phyloP scores from a whole-genome alignment of 2,329 filamentous ascomycete genomes.

The Fusarium sp. region DNA sequence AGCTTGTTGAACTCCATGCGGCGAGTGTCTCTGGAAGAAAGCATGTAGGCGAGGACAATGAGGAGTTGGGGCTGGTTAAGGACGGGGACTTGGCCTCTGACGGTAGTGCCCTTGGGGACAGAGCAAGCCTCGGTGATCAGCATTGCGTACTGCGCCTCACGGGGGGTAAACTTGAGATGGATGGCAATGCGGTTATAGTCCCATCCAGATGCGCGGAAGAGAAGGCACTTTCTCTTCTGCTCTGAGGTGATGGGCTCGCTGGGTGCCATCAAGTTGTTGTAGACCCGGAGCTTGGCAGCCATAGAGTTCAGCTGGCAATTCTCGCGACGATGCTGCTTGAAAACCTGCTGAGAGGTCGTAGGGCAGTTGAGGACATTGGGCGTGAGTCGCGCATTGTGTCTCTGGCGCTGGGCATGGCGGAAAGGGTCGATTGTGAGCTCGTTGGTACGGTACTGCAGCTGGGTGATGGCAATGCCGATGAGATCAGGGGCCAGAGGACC shows the following conservation, averaged over 20 bases:
- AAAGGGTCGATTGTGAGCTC: background rate
- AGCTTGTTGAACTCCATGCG: slow-evolving; percentile 15
- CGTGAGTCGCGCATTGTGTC: background rate
- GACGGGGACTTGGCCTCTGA: background rate
- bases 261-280: background rate
- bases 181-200: background rate
- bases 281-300: background rate
- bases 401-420: background rate
- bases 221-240: background rate
- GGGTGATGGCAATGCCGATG: background rate
- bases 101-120: background rate
- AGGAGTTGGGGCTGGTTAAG: slow-evolving; percentile 8
- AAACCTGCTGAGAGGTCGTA: background rate
- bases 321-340: background rate
- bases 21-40: slow-evolving; percentile 19
- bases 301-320: background rate
- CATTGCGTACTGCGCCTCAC: slow-evolving; percentile 4
- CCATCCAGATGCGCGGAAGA: background rate
- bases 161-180: background rate
- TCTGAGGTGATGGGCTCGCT: background rate
- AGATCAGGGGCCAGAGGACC: background rate
- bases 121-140: background rate
- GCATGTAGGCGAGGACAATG: slow-evolving; percentile 19
- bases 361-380: background rate
- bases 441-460: background rate